Evolutionary conservation across 2,329 filamentous ascomycete genomes (phyloP).

Genomic region (Cladosporium oxysporum): DNA sequence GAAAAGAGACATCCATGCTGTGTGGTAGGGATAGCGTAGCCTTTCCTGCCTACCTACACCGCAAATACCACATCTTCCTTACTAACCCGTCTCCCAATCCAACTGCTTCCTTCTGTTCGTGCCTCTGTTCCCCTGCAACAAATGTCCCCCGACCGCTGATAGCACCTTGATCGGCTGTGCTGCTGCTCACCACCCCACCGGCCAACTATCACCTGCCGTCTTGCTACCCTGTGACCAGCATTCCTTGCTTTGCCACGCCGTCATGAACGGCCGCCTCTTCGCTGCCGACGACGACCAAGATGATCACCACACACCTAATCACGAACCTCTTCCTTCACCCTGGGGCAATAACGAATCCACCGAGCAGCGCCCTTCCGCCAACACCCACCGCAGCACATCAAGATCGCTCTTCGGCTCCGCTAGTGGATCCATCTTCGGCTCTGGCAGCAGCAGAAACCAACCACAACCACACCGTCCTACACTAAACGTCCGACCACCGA

Average conservation of each 20-base stretch:
- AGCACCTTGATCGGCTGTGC: background rate
- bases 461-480: slow-evolving; percentile 14
- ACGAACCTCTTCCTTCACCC: background rate
- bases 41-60: background rate
- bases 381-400: slow-evolving; percentile 25
- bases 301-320: slow-evolving; percentile 9
- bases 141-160: background rate
- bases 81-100: background rate
- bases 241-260: slow-evolving; percentile 13
- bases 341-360: background rate
- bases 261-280: slow-evolving; percentile 14
- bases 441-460: slow-evolving; percentile 15
- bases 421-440: slow-evolving; percentile 25
- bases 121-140: no score
- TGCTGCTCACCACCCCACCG: slow-evolving; percentile 13
- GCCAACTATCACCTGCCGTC: slow-evolving; percentile 9
- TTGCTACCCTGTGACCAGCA: slow-evolving; percentile 11
- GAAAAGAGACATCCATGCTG: background rate
- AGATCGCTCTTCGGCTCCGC: slow-evolving; percentile 26
- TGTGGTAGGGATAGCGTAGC: background rate
- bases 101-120: background rate
- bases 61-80: background rate
- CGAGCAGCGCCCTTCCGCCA: background rate
- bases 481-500: slow-evolving; percentile 16
- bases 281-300: slow-evolving; percentile 12